A percentile compares a stretch with the other conserved stretches of the same genome.
Conservation (phyloP, 768 basidiomycete genomes). For the Vararia minispora region DNA sequence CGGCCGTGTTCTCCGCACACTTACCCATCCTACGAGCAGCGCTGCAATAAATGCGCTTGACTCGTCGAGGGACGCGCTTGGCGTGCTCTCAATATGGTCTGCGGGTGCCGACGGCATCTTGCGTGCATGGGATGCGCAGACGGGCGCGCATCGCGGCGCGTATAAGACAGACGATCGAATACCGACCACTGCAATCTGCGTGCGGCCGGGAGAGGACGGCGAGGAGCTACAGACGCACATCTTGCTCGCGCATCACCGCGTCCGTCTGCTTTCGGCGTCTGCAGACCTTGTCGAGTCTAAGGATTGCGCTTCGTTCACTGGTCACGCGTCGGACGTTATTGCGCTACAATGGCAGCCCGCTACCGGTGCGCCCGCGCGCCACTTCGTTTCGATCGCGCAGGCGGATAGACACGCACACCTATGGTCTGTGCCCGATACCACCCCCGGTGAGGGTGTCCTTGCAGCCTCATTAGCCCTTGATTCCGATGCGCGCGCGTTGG, state of each 20-base stretch:
- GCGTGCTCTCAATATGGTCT: constrained; percentile 35
- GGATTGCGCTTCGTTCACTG: constrained; percentile 43
- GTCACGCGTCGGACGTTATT: constrained; percentile 50
- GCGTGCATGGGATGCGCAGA: constrained; percentile 46
- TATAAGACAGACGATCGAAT: constrained; percentile 50
- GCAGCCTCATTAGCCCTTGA: constrained; percentile 53
- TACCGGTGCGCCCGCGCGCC: constrained; percentile 26
- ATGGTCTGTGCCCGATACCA: constrained; percentile 40
- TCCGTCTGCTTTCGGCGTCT: constrained; percentile 36
- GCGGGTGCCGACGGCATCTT: constrained; percentile 47
- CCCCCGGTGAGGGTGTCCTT: constrained; percentile 37
- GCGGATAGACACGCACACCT: constrained; percentile 50
- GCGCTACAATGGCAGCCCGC: constrained; percentile 40
- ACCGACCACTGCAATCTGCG: constrained; percentile 42
- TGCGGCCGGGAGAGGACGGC: constrained; percentile 26
- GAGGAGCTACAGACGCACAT: constrained; percentile 29
- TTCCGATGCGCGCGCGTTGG: constrained; percentile 42
- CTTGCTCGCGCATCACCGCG: constrained; percentile 49
- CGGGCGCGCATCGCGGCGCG: constrained; percentile 33
- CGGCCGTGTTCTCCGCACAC: constrained; percentile 40
- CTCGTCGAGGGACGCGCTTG: constrained; percentile 19
- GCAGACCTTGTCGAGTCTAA: constrained; percentile 21
- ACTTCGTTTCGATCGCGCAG: constrained; percentile 52
- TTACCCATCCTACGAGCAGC: constrained; percentile 44
- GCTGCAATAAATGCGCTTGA: constrained; percentile 41